Percentiles rank a stretch among this genome's conserved stretches.
These are phyloP conservation scores for Simplicillium aogashimaense DNA, from an alignment of 2,329 filamentous ascomycete genomes.

Conservation along the genomic window DNA sequence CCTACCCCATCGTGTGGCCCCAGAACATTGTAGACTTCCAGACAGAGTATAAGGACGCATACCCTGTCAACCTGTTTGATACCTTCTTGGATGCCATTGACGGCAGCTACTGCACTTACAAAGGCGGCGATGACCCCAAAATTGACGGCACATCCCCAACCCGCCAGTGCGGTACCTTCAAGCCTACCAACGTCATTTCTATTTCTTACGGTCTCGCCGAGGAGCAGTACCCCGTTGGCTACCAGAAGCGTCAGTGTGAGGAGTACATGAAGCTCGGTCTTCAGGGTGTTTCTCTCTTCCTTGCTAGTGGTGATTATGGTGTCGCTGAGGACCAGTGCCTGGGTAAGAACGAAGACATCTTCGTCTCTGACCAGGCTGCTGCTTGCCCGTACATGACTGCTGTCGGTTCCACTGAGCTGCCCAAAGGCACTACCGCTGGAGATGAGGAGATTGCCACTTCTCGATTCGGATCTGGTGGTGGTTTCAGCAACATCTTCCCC, in stretches of 20 bases:
- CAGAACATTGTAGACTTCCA: constrained; percentile 32
- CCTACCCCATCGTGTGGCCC: constrained; percentile 39
- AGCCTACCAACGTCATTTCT: neutral
- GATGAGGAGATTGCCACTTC: constrained; percentile 33
- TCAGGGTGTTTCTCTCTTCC: constrained; percentile 27
- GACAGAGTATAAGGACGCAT: constrained; percentile 10
- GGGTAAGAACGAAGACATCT: constrained; percentile 9
- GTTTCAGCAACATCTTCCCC: constrained; percentile 30
- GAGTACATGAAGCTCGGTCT: constrained; percentile 36
- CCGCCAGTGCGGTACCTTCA: neutral
- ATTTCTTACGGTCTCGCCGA: neutral
- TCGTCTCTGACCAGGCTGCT: constrained; percentile 25
- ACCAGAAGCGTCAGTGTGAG: constrained; percentile 23
- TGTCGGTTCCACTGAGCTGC: constrained; percentile 39
- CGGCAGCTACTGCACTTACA: neutral
- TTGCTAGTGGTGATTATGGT: constrained; percentile 28
- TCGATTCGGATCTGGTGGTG: constrained; percentile 22
- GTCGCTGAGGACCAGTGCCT: constrained; percentile 12
- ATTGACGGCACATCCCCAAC: neutral
- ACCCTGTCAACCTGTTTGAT: neutral
- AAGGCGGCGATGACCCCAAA: neutral
- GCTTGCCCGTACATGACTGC: constrained; percentile 35
- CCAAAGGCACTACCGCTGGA: constrained; percentile 28
- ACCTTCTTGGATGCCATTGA: constrained; percentile 1
- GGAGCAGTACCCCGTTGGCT: neutral